phyloP scores from a whole-genome alignment of 805 yeast species.

The Candida loeiensis region DNA sequence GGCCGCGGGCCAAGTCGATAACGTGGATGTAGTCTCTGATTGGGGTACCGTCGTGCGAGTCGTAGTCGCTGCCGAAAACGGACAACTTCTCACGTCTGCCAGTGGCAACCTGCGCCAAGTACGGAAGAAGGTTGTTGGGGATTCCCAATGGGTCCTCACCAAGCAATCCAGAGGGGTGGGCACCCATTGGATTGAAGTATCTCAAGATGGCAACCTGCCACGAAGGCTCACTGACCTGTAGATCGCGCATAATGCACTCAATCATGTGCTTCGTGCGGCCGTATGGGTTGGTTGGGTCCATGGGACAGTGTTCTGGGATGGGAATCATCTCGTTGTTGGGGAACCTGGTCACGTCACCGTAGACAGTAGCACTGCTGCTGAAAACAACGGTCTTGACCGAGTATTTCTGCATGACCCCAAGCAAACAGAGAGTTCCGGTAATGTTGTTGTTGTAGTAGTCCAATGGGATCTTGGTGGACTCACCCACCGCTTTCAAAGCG shows the following conservation, averaged over 20 bases:
- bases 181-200: conserved; percentile 83
- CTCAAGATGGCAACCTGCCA: conserved; percentile 64
- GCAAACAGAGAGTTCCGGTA: conserved; percentile 22
- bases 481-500: conserved; percentile 81
- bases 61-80: conserved; percentile 3
- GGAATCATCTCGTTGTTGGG: conserved; percentile 61
- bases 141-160: conserved; percentile 81
- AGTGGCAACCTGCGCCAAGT: conserved; percentile 72
- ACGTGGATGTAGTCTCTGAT: conserved; percentile 81
- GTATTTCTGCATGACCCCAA: conserved; percentile 48
- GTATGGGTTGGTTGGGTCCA: conserved; percentile 73
- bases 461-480: conserved; percentile 39
- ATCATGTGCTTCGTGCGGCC: conserved; percentile 68
- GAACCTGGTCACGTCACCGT: conserved; percentile 54
- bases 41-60: conserved; percentile 22
- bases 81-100: conserved; percentile 46
- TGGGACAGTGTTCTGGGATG: conserved; percentile 74
- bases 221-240: conserved; percentile 26
- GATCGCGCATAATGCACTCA: conserved; percentile 59
- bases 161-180: conserved; percentile 74
- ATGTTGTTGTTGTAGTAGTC: conserved; percentile 2
- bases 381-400: conserved; percentile 58
- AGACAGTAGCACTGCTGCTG: conserved; percentile 78
- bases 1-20: conserved; percentile 75
- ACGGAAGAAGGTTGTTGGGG: conserved; percentile 75